Base-by-base conservation (phyloP, 768 basidiomycete genomes). In the Termitomyces sp. region DNA sequence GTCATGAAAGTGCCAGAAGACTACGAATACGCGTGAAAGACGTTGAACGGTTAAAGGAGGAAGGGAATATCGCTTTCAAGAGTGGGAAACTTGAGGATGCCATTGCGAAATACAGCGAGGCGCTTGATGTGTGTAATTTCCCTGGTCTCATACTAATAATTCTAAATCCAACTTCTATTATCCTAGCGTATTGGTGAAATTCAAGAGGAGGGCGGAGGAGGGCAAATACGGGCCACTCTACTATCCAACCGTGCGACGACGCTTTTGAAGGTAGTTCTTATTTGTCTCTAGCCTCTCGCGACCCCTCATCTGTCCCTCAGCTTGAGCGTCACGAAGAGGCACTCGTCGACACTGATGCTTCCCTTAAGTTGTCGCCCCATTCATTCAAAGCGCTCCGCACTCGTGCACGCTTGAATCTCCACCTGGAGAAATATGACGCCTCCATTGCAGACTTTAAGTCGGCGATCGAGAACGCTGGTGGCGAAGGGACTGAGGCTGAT, bases 381-480 rank as follows among this genome's bases (percentile, higher is more conserved):
- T 86, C 88, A 8, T 94, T 88, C 79, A 95, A 95, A 71, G 91
- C 90, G 3, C 74, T 91, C 41, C 87, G 92, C 46, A 94, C 93
- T 7, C 86, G 91, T 37, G 93, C 91, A 11, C 84, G 93, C 3
- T 86, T 92, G 51, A 66, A 88, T 62, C 76, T 93, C 7, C 75
- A 86, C 64, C 76, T 88, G 35, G 91, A 94, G 65, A 79, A 84
- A 48, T 92, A 78, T 66, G 90, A 94, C 28, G 73, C 76, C 1
- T 77, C 86, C 21, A 76, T 94, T 44, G 76, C 75, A 9, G 91
- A 94, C 67, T 94, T 93, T 77, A 86, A 85, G 60, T 72, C 78
- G n/a, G 87, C 92, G 3, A 83, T 90, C 47, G 82, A 93, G 66
- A 82, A 87, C 58, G 88, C 86, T 0, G 75, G 75, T 19, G 75